Base-by-base conservation (phyloP, 2,329 filamentous ascomycete species). In the Cladosporium austrohemisphaericum region DNA sequence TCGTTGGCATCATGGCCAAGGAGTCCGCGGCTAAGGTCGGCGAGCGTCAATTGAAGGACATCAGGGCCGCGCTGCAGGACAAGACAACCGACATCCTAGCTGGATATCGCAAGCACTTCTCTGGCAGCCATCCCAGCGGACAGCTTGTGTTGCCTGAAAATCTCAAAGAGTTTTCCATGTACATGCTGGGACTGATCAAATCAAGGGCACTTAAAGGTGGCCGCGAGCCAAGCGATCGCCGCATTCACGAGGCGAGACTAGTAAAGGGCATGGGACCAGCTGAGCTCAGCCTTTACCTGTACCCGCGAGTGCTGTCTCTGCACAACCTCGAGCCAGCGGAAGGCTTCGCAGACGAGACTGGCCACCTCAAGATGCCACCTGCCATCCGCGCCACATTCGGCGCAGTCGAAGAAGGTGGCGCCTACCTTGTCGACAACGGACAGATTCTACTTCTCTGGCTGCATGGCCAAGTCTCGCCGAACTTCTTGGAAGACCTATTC, bases 101-200 rank as follows among this genome's bases (percentile, higher is more conserved):
- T 22, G 86, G 84, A 49, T 97, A 98, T 69, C 83, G 93, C 57
- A 97, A 95, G 72, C 86, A 95, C 69, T 93, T 93, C 60, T 86
- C 89, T 2, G 87, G 87, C 50, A 80, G 83, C 2, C 88, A 95
- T 62, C 92, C 93, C 7, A 88, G 91, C 1, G 88, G 90, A 4
- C 91, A 98, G 68, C 80, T 98, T 23, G 90, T 98, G 23, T 83
- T 98, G 70, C 93, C 93, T 0, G 93, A 98, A 71, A 88, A 92
- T 57, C 79, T 98, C 23, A 97, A 97, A 66, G 93, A 98, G 66
- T 91, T 95, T 61, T 84, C 86, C 62, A 97, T 98, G 90, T 97
- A 93, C 68, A 88, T 94, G 71, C 83, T 98, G 8, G 85, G 87
- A 40, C 74, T 97, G 55, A 73, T 95, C 65, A 98, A 98, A 69